phyloP scores from a whole-genome alignment of 495 filamentous ascomycete genomes.

The Talaromyces thailandensis region DNA sequence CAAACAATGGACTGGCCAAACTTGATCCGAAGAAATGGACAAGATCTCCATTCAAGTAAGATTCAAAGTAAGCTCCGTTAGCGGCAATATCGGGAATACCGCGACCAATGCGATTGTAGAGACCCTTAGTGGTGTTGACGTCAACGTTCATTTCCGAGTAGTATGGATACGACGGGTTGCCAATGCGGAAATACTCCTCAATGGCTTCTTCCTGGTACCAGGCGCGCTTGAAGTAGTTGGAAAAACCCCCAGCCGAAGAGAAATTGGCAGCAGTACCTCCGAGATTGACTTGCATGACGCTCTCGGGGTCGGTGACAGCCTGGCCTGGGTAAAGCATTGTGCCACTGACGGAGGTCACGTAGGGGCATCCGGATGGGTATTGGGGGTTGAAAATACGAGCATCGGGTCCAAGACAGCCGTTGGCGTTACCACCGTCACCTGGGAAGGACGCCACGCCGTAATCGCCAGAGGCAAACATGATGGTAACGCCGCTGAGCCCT shows the following conservation, averaged over 20 bases:
- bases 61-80: conserved; percentile 9
- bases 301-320: conserved; percentile 20
- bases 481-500: conserved; percentile 30
- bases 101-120: conserved; percentile 20
- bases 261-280: conserved; percentile 24
- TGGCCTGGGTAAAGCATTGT: conserved; percentile 22
- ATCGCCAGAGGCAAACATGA: conserved; percentile 35
- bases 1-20: conserved; percentile 6
- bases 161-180: conserved; percentile 25
- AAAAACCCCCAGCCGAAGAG: conserved; percentile 40
- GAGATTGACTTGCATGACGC: conserved; percentile 20
- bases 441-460: conserved; percentile 29
- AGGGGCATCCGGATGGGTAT: conserved; percentile 36
- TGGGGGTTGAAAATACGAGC: conserved; percentile 23
- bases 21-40: conserved; percentile 7
- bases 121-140: conserved; percentile 13
- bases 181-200: conserved; percentile 32
- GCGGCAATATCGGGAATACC: conserved; percentile 29
- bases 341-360: conserved; percentile 34
- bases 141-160: conserved; percentile 18
- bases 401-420: conserved; percentile 9
- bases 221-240: conserved; percentile 30
- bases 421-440: conserved; percentile 8
- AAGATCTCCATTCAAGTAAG: conserved; percentile 1
- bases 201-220: conserved; percentile 13